Base-by-base conservation (phyloP, 192 early-diverging fungal species). In the Bifiguratus adelaidae region DNA sequence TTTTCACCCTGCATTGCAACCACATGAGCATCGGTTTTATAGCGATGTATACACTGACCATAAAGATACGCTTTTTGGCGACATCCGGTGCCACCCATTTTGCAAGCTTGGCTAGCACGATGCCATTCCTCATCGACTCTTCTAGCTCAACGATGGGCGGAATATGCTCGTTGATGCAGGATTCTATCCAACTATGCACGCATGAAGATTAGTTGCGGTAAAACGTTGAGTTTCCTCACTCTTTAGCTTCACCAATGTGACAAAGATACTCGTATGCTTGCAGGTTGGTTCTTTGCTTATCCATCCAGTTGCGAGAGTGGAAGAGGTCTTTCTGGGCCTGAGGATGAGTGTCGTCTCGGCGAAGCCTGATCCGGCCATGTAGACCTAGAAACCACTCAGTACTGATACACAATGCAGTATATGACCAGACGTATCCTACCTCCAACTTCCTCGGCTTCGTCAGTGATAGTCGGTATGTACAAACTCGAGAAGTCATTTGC, bases 201-300 rank as follows among this genome's bases (percentile, higher is more conserved):
- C 7, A 35, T 3, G 13, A 15, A 21, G 4, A 52, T 8, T 11
- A 2, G 24, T 21, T 13, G 15, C n/a, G n/a, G n/a, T 21, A 30
- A 40, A 9, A 24, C 7, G 21, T 25, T 20, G 26, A 15, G 8
- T 22, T n/a, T 27, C 30, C 66, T 45, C 74, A 99, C 85, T 97
- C 91, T 73, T 94, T 97, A 9, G 97, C 97, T 69, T 99, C 97
- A 40, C 91, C 85, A 44, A 99, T 88, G 52, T 97, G 97, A 52
- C 97, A 97, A 4, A 97, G 76, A 52, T 99, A 99, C 69, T 99
- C 97, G 65, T 97, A 97, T n/a, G 95, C 94, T 25, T 89, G 88
- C 29, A 97, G 54, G 36, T 91, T 82, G 34, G 76, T 77, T 41
- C 97, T 68, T 63, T 91, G 84, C 23, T 81, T 53, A 58, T 99